Conservation (phyloP, 257 asterid genomes). For the Echites panduratus region DNA sequence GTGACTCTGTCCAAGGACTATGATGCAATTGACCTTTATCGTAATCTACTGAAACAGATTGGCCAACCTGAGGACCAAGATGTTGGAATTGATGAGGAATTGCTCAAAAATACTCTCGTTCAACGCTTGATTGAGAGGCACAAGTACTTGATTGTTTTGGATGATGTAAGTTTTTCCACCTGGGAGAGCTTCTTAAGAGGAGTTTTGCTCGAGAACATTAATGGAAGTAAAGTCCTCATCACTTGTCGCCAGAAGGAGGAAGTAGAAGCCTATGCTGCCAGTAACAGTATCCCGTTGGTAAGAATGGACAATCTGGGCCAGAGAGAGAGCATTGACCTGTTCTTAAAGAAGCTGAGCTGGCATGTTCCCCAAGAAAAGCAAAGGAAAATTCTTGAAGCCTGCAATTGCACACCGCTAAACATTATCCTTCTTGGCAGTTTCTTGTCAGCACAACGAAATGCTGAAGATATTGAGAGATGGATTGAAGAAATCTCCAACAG, state of each 20-base stretch:
- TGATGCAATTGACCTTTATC: conserved; percentile 11
- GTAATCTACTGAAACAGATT: conserved; percentile 25
- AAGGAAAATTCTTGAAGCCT: conserved; percentile 2
- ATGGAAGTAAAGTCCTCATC: conserved; percentile 22
- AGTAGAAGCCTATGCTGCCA: neutral
- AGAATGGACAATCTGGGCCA: neutral
- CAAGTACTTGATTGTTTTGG: conserved; percentile 29
- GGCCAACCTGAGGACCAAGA: conserved; percentile 13
- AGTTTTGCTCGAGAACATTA: conserved; percentile 15
- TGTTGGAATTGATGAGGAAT: neutral
- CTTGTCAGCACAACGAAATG: neutral
- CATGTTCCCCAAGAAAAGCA: neutral
- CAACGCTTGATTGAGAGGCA: conserved; percentile 11
- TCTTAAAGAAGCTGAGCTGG: conserved; percentile 18
- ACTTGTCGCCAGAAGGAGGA: conserved; percentile 1
- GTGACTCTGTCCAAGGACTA: conserved; percentile 13
- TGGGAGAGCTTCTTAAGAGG: conserved; percentile 15
- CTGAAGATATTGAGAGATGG: neutral
- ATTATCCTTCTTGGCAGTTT: conserved; percentile 34
- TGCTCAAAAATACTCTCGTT: conserved; percentile 1
- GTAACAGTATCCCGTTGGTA: too few relatives aligned
- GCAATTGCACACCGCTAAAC: conserved; percentile 22
- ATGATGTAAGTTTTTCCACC: conserved; percentile 3
- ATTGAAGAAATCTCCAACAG: neutral
- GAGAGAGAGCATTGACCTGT: conserved; percentile 5